Percentiles rank a stretch among this genome's conserved stretches.
Conservation (phyloP, 176 grass and related monocot species). For the Oryza meridionalis region DNA sequence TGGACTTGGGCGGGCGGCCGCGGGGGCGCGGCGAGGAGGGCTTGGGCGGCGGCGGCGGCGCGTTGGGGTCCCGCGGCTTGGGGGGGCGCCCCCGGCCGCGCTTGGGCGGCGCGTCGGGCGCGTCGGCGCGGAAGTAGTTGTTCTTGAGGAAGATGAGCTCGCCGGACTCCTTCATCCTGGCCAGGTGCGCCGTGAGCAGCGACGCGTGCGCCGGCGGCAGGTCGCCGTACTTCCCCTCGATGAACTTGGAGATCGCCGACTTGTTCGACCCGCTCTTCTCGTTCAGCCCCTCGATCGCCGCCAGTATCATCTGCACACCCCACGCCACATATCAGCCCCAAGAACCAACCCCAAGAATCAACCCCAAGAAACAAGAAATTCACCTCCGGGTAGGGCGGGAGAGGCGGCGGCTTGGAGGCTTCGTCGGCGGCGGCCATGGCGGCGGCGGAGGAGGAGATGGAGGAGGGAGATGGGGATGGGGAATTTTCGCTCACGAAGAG, state of each 20-base stretch:
- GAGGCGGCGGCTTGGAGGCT: conserved; percentile 45
- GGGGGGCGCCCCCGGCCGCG: conserved; percentile 62
- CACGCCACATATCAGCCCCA: background rate
- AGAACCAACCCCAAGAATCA: background rate
- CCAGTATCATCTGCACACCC: conserved; percentile 68
- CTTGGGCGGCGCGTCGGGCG: conserved; percentile 62
- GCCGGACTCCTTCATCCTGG: conserved; percentile 88
- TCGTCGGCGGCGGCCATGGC: conserved; percentile 74
- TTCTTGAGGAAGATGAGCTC: conserved; percentile 82
- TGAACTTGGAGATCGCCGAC: conserved; percentile 83
- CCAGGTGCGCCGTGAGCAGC: conserved; percentile 85
- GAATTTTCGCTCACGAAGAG: conserved; percentile 9
- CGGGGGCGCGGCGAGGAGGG: conserved; percentile 39
- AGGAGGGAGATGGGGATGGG: background rate
- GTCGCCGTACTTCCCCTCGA: conserved; percentile 71
- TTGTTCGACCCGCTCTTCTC: conserved; percentile 80
- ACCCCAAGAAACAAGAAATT: background rate
- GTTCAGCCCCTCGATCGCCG: conserved; percentile 58
- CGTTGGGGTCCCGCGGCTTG: conserved; percentile 48
- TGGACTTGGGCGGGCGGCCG: conserved; percentile 68
- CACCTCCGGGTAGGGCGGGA: conserved; percentile 88
- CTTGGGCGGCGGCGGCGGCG: conserved; percentile 42
- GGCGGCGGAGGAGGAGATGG: background rate
- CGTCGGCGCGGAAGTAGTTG: conserved; percentile 66
- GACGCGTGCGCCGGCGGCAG: conserved; percentile 64